phyloP scores from a whole-genome alignment of 768 basidiomycete genomes.

The Pisolithus tinctorius region DNA sequence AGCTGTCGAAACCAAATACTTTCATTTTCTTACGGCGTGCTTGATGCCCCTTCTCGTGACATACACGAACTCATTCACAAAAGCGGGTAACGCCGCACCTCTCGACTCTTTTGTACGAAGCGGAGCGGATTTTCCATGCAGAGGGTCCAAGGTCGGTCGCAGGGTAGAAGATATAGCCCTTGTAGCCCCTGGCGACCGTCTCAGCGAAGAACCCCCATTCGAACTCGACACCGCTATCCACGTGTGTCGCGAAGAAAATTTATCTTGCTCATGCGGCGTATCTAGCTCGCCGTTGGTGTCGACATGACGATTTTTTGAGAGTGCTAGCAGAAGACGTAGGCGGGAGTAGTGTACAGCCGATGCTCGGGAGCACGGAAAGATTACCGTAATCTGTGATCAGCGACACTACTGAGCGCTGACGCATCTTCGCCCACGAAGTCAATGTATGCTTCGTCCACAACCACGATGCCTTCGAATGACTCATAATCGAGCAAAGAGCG shows the following conservation, averaged over 20 bases:
- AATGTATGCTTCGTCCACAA: conserved; percentile 97
- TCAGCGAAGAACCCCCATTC: conserved; percentile 75
- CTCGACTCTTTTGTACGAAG: conserved; percentile 91
- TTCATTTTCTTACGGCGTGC: conserved; percentile 94
- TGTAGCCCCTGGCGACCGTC: conserved; percentile 28
- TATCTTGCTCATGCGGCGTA: conserved; percentile 91
- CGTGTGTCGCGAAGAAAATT: conserved; percentile 94
- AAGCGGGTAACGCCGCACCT: conserved; percentile 83
- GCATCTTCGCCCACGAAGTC: conserved; percentile 71
- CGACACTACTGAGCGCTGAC: conserved; percentile 45
- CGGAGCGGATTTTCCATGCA: conserved; percentile 44
- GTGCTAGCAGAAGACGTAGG: conserved; percentile 92
- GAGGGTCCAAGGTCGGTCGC: conserved; percentile 11
- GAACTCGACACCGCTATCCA: conserved; percentile 96
- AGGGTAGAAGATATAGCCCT: conserved; percentile 5
- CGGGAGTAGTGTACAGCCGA: conserved; percentile 4
- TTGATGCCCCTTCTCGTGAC: conserved; percentile 91
- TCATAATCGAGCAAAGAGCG: conserved; percentile 68
- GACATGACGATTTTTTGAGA: conserved; percentile 88
- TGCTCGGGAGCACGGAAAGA: neutral
- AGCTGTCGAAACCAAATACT: neutral
- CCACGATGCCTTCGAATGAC: conserved; percentile 82
- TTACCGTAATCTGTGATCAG: conserved; percentile 82
- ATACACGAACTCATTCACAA: conserved; percentile 98
- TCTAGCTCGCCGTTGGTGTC: conserved; percentile 83